phyloP scores from a whole-genome alignment of 1,284 basidiomycete species.

The Apiotrichum montevideense region DNA sequence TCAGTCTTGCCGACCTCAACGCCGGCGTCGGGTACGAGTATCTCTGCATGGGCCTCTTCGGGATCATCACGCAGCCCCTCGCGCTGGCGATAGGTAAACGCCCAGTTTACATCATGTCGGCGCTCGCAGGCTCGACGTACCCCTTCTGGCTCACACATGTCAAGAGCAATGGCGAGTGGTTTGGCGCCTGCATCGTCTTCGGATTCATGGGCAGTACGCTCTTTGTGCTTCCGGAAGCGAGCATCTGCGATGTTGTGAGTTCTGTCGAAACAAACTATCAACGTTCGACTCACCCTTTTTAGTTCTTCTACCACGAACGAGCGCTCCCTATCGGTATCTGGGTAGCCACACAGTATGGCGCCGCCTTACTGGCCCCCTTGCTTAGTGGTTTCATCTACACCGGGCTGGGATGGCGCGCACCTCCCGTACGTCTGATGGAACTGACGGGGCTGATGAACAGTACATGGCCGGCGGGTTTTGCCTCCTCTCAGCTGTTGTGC shows the following conservation, averaged over 20 bases:
- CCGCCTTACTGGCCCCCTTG: constrained; percentile 17
- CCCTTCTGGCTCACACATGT: not conserved
- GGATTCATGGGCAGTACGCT: constrained; percentile 20
- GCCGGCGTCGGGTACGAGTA: constrained; percentile 24
- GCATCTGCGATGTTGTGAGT: constrained; percentile 25
- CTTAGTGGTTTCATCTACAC: constrained; percentile 25
- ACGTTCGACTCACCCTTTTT: not conserved
- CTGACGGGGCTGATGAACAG: not conserved
- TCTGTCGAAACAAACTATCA: not conserved
- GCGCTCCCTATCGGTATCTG: constrained; percentile 21
- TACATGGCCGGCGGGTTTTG: constrained; percentile 15
- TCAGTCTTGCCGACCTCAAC: constrained; percentile 25
- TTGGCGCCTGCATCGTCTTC: not conserved
- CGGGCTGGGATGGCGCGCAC: constrained; percentile 20
- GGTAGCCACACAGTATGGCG: constrained; percentile 16
- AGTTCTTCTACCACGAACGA: constrained; percentile 30
- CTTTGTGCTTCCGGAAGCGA: constrained; percentile 21
- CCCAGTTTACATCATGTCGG: constrained; percentile 19
- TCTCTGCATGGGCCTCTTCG: constrained; percentile 19
- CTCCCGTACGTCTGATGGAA: constrained; percentile 12
- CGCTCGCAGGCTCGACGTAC: constrained; percentile 8
- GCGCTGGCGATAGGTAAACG: constrained; percentile 25
- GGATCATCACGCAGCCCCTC: constrained; percentile 17
- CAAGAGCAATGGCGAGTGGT: not conserved
- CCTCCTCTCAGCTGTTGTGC: constrained; percentile 17